Conservation (phyloP, 2,329 filamentous ascomycete genomes). For the Pseudocercospora cruenta region DNA sequence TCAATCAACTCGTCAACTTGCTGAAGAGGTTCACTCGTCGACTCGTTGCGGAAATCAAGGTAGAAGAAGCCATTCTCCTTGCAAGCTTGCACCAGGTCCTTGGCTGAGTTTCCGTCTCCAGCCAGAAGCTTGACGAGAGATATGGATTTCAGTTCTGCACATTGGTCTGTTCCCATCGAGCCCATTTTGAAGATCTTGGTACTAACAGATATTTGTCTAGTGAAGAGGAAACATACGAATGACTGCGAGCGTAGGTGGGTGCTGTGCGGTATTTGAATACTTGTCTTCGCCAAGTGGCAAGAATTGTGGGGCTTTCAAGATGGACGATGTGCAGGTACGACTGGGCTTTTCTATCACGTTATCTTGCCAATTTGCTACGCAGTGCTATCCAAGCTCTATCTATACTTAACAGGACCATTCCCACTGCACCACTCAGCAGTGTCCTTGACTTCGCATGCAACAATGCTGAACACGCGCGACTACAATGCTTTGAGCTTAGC, state of each 20-base stretch:
- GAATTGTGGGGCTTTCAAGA: neutral
- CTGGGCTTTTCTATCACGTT: neutral
- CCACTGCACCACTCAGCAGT: too few relatives aligned
- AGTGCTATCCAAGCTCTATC: neutral
- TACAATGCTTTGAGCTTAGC: conserved; percentile 15
- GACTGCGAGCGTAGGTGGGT: too few relatives aligned
- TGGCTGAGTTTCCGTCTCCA: neutral
- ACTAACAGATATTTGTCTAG: neutral
- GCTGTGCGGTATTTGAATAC: too few relatives aligned
- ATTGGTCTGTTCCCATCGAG: neutral
- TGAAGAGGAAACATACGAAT: too few relatives aligned
- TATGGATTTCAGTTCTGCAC: conserved; percentile 11
- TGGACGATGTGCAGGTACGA: neutral
- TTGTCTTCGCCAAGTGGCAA: too few relatives aligned
- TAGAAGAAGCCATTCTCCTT: conserved; percentile 22
- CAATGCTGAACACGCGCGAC: conserved; percentile 6
- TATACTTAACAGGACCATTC: too few relatives aligned
- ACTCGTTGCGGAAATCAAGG: conserved; percentile 15
- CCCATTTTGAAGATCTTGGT: neutral
- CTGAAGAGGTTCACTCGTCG: conserved; percentile 3
- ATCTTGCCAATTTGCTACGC: neutral
- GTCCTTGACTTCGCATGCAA: neutral
- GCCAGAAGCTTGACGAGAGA: conserved; percentile 6
- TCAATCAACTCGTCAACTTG: conserved; percentile 10
- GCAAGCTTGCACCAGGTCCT: conserved; percentile 15